Evolutionary conservation across 139 green algal species (phyloP).

Genomic region (Nannochloris sp.): DNA sequence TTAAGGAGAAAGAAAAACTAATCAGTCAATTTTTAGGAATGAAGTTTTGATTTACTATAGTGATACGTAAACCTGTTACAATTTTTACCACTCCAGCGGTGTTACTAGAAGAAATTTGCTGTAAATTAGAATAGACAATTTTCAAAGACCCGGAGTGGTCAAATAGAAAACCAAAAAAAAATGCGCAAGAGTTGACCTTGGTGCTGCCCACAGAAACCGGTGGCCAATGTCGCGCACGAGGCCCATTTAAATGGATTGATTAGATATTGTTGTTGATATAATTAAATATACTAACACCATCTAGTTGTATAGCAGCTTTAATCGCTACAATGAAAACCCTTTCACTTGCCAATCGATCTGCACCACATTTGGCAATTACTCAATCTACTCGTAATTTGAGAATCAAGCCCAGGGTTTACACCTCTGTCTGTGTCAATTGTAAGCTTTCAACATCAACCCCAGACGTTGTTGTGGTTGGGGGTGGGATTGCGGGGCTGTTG

Average conservation of each 20-base stretch:
- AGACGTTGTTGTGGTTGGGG: slow-evolving; percentile 1
- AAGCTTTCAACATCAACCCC: not conserved
- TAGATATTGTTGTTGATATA: not conserved
- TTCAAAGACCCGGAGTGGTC: not conserved
- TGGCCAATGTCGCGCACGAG: too few relatives aligned
- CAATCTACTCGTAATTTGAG: not conserved
- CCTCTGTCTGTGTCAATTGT: not conserved
- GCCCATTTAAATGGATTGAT: too few relatives aligned
- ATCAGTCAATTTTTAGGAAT: not conserved
- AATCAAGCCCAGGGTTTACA: too few relatives aligned
- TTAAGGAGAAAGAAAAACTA: not conserved
- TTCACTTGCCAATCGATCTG: not conserved
- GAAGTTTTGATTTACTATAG: not conserved
- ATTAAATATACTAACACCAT: not conserved
- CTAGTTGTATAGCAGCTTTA: not conserved
- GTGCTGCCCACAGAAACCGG: too few relatives aligned
- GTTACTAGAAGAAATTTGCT: too few relatives aligned
- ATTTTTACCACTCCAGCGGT: not conserved
- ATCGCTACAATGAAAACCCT: not conserved
- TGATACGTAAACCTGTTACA: not conserved
- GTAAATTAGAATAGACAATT: not conserved
- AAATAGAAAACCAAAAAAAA: not conserved
- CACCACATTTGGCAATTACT: not conserved
- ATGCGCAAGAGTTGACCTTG: too few relatives aligned
- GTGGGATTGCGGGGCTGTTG: slow-evolving; percentile 6